Evolutionary conservation across 176 grass and related monocot genomes (phyloP), one percentile per base, ranked within the genome.

Genomic region (Eragrostis curvula): DNA sequence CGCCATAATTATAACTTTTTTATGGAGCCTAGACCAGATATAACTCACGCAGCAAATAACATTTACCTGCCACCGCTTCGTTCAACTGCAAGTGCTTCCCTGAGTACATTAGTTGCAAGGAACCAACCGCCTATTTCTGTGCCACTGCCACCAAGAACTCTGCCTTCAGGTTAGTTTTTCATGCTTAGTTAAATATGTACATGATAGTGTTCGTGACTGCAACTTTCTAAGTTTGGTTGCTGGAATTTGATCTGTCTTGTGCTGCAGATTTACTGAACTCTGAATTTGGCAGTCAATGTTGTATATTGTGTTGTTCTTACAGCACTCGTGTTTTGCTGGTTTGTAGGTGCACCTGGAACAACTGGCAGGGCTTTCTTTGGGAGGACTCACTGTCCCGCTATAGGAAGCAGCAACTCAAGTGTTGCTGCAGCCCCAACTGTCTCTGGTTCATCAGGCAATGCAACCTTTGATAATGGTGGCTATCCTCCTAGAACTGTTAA

Each of bases 161-260:
- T 65, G 71, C 29, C 82, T 65, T 81, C 89, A 84, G 93, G 89
- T 95, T 77, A 79, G 74, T 81, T 53, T 9, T 60, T 47, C 14
- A 12, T 64, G 39, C 28, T 53, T 62, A 50, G 16, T 49, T 84
- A n/a, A 23, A 68, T 68, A 46, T 49, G 9, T 56, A 29, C 46
- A 77, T n/a, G 50, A 56, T 39, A 12, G 75, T 52, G 0, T 25
- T 53, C 20, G 18, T 71, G 12, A 81, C 63, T 27, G 53, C 13
- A 71, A 72, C 45, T 15, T 73, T 73, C 0, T 49, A 59, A 23
- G 12, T 81, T 64, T 76, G 7, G 25, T 41, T 24, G 21, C 47
- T 79, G 27, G 57, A 85, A 78, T 9, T 61, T 79, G 66, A 45
- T 76, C 63, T 30, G 9, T 66, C 47, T 13, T 66, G 32, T 23